Evolutionary conservation across 2,329 filamentous ascomycete species (phyloP), one percentile per base, ranked within the genome.

Genomic region (Paramyrothecium roridum): DNA sequence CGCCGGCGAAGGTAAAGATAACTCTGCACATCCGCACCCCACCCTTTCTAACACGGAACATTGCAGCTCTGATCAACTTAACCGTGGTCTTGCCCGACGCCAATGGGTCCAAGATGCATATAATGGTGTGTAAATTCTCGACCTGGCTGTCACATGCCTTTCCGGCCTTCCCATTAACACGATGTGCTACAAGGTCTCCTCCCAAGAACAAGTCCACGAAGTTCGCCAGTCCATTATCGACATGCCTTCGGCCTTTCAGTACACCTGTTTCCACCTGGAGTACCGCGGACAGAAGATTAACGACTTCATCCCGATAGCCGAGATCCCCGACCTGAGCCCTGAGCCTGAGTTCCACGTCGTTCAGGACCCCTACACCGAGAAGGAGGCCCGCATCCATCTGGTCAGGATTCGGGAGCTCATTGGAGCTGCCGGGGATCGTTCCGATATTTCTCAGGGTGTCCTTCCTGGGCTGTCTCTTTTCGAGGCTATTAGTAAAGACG

Each of bases 241-340:
- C 75, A 83, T 92, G 51, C 95, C 95, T 6, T 83, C 88, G 57
- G 96, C 93, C 52, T 95, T 97, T 77, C 92, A 96, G 74, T 97
- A 97, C 79, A 96, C 95, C 53, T 99, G 95, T 80, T 99, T 99
- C 79, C 95, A 99, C 76, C 86, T 99, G 66, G 93, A 98, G 76
- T 87, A 93, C 76, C 87, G 90, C 57, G 91, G 91, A 63, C 80
- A 90, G 74, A 89, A 90, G 61, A 88, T 99, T 81, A 98, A 98
- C 73, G 95, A 99, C 74, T 98, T 95, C 66, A 84, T 96, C 57
- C 89, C 96, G 71, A 83, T 99, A 59, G 92, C 91, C 54, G 93
- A 99, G 70, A 89, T 99, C 54, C 82, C 89, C 50, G 91, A 85
- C 55, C 83, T 99, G 54, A 84, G 85, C 53, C 75, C 88, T 34